Evolutionary conservation across 2,329 filamentous ascomycete genomes (phyloP).

Genomic region (Ceratocystis harringtonii): DNA sequence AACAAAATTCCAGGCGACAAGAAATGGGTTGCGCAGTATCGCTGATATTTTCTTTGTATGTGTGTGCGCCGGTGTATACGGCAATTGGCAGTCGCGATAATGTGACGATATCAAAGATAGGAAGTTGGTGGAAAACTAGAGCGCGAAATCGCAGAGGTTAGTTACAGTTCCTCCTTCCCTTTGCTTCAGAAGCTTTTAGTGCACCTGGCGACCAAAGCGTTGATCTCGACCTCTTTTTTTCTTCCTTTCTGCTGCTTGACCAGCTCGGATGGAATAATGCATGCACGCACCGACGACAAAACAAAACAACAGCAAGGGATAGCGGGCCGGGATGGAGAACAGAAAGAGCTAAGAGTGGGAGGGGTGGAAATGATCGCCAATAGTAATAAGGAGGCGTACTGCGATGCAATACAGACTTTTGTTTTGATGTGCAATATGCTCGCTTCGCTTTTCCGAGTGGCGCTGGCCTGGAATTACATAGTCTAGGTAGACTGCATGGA

Average conservation of each 20-base stretch:
- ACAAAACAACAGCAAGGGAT: not conserved
- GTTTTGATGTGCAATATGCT: slow-evolving; percentile 1
- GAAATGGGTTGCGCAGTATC: not conserved
- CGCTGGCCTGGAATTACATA: slow-evolving; percentile 1
- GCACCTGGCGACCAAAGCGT: not conserved
- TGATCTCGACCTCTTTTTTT: not conserved
- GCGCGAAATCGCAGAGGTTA: not conserved
- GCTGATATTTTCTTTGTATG: not conserved
- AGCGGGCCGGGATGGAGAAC: not conserved
- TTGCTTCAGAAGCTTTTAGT: not conserved
- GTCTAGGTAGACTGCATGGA: not conserved
- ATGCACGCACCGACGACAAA: not conserved
- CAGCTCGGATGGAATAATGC: slow-evolving; percentile 1
- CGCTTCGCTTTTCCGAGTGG: not conserved
- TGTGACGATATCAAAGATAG: slow-evolving; percentile 4
- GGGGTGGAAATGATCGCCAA: not conserved
- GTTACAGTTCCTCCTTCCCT: not conserved
- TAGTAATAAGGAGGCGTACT: not conserved
- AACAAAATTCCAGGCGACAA: not conserved
- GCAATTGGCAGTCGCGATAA: not conserved
- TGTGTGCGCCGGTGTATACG: not conserved
- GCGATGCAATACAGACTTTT: not conserved
- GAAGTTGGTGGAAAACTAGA: not conserved
- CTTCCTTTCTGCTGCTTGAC: not conserved
- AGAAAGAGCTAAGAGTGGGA: not conserved